Evolutionary conservation across 2,329 filamentous ascomycete genomes (phyloP).

Genomic region (Penicillium corylophilum): DNA sequence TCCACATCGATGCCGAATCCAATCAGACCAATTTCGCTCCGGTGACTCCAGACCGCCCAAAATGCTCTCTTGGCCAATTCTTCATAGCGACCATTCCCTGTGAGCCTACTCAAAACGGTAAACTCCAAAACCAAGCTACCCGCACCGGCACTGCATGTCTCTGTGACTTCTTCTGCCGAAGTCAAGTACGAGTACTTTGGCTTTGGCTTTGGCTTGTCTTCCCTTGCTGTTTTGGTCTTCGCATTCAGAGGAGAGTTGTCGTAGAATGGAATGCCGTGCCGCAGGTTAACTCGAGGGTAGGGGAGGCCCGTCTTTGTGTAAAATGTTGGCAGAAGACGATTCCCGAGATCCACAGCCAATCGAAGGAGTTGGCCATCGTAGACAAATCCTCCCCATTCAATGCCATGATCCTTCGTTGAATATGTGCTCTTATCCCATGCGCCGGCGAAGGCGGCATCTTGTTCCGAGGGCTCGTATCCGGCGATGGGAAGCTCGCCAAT

Average conservation of each 20-base stretch:
- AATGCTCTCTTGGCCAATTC: conserved; percentile 87
- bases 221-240: conserved; percentile 43
- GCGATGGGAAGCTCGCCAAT: conserved; percentile 83
- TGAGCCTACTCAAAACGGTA: conserved; percentile 82
- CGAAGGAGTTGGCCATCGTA: conserved; percentile 89
- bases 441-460: conserved; percentile 39
- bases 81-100: conserved; percentile 84
- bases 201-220: conserved; percentile 11
- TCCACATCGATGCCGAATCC: conserved; percentile 92
- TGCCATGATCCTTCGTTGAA: conserved; percentile 37
- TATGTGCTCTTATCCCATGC: conserved; percentile 41
- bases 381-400: conserved; percentile 71
- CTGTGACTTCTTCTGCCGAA: conserved; percentile 69
- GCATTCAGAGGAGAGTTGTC: conserved; percentile 74
- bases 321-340: conserved; percentile 85
- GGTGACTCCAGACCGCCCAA: conserved; percentile 91
- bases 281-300: conserved; percentile 90
- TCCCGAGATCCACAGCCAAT: conserved; percentile 81
- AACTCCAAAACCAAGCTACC: conserved; percentile 94
- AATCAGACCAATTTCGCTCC: conserved; percentile 82
- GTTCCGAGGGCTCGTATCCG: conserved; percentile 63
- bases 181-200: conserved; percentile 14
- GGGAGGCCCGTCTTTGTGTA: conserved; percentile 88
- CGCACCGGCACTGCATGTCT: conserved; percentile 96
- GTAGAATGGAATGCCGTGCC: conserved; percentile 89